Base-by-base conservation (phyloP, 2,329 filamentous ascomycete genomes). In the Fusarium nanum region DNA sequence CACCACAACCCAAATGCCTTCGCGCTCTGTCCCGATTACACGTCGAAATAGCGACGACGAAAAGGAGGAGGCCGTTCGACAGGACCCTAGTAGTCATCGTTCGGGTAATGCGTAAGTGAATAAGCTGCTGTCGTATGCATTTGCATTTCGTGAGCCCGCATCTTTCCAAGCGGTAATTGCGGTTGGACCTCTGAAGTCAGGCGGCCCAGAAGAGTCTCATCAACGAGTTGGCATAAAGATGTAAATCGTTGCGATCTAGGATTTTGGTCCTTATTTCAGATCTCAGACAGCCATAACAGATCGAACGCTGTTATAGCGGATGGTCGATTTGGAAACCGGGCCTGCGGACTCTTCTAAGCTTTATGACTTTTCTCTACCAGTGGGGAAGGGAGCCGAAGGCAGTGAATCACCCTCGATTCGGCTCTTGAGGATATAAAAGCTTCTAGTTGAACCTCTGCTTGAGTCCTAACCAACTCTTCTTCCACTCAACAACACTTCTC, bases 1-100 rank as follows among this genome's bases (percentile, higher is more conserved):
- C 20, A 72, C 77, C 86, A 83, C 93, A 47, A 91, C 93, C 28
- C 73, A 78, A 86, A 83, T 93, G 49, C 92, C 93, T 18, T 95
- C 93, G 14, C 92, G 93, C 73, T 98, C 95, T 27, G 91, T 97
- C 53, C 94, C 94, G 48, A 90, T 88, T 30, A 96, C 94, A 67
- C 89, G 94, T 71, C 92, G 94, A 71, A 97, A 97, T 78, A 98
- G 95, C 56, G 92, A 98, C 77, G 92, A 95, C 73, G 93, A 97
- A 75, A 94, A 95, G 76, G 92, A 94, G 76, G 89, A 91, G 73
- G 88, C 91, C 68, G 88, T 92, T 75, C 85, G 89, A 70, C 86
- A 91, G 78, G 86, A 91, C 73, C 85, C 88, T n/a, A 89, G 90
- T 37, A 90, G 90, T 74, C 91, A 92, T 76, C 87, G 92, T 59